These are phyloP conservation scores for Styphnolobium japonicum DNA, from an alignment of 306 rosid genomes.

Conservation along the genomic window DNA sequence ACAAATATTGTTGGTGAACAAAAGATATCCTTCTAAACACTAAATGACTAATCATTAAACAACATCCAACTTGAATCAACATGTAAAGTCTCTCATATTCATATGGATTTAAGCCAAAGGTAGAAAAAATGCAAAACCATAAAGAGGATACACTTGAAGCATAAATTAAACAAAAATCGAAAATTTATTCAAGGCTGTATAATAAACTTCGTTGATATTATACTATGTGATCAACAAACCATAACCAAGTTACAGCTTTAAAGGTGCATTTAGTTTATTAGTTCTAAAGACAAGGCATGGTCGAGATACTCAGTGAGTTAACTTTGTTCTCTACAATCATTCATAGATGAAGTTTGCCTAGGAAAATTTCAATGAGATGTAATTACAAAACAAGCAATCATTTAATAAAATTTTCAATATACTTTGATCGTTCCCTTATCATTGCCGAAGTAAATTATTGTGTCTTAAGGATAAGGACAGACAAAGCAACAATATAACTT, in stretches of 20 bases:
- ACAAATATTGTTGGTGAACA: too few species aligned
- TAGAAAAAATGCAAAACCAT: slow-evolving; percentile 11
- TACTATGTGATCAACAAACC: background rate
- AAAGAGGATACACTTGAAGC: background rate
- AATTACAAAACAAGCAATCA: background rate
- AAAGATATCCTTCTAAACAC: slow-evolving; percentile 7
- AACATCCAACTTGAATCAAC: background rate
- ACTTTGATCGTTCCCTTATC: background rate
- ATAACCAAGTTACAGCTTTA: background rate
- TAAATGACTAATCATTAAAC: background rate
- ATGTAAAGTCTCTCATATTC: background rate
- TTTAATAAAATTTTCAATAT: background rate
- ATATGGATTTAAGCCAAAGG: background rate
- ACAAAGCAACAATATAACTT: slow-evolving; percentile 12
- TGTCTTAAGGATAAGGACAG: slow-evolving; percentile 10
- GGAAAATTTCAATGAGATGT: background rate
- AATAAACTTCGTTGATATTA: background rate
- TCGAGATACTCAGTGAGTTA: background rate
- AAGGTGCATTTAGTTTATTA: background rate
- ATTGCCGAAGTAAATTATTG: background rate
- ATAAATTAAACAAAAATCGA: background rate
- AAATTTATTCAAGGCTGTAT: background rate
- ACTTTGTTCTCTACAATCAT: background rate
- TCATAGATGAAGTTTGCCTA: background rate
- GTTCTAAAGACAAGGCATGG: background rate